Percentiles rank a stretch among this genome's conserved stretches.
phyloP scores from a whole-genome alignment of 163 green algal species.

The Botryococcus braunii region DNA sequence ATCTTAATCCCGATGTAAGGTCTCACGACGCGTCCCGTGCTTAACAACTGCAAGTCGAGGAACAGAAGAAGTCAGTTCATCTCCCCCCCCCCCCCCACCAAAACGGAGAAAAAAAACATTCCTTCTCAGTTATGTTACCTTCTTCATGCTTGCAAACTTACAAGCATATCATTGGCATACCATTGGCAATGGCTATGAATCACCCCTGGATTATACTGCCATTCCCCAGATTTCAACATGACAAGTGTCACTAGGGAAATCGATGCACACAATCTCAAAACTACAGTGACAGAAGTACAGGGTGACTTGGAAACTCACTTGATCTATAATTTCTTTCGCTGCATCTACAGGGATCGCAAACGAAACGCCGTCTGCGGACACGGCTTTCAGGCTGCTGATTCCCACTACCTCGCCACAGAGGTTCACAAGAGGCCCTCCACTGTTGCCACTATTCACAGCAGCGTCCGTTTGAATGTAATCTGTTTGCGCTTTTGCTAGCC shows the following conservation, averaged over 20 bases:
- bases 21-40: constrained; percentile 53
- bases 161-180: too few relatives aligned
- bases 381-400: constrained; percentile 65
- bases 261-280: too few relatives aligned
- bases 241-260: too few relatives aligned
- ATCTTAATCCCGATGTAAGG: constrained; percentile 83
- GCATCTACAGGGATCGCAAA: constrained; percentile 87
- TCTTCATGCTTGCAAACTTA: too few relatives aligned
- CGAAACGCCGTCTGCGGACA: constrained; percentile 68
- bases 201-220: too few relatives aligned
- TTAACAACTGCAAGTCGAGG: constrained; percentile 6
- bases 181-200: too few relatives aligned
- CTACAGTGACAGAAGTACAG: too few relatives aligned
- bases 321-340: constrained; percentile 51
- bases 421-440: constrained; percentile 75
- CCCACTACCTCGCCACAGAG: constrained; percentile 68
- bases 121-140: too few relatives aligned
- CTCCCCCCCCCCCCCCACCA: too few relatives aligned
- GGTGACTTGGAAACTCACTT: too few relatives aligned
- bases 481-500: constrained; percentile 43
- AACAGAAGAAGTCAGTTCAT: background rate
- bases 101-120: too few relatives aligned
- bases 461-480: constrained; percentile 87
- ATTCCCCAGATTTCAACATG: too few relatives aligned
- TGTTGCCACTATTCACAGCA: constrained; percentile 56